Conservation (phyloP, 176 grass and related monocot species). For the Eleusine coracana region DNA sequence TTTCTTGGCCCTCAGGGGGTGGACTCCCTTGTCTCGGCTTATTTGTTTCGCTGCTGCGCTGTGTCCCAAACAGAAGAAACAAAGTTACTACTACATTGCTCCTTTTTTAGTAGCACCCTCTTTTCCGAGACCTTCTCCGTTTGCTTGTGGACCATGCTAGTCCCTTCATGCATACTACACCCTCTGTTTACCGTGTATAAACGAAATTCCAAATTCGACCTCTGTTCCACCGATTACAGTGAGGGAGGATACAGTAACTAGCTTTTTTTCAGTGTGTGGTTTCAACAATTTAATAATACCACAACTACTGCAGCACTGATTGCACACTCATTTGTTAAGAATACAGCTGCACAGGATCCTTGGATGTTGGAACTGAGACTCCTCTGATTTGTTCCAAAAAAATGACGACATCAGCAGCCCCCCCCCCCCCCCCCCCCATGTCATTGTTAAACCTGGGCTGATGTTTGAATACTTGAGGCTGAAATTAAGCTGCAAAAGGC, state of each 20-base stretch:
- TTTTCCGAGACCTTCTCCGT: constrained; percentile 1
- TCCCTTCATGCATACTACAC: neutral
- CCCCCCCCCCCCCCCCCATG: no score
- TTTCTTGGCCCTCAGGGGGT: constrained; percentile 24
- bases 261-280: constrained; percentile 34
- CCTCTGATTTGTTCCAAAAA: neutral
- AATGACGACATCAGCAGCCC: neutral
- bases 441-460: no score
- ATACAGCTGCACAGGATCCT: neutral
- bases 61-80: constrained; percentile 39
- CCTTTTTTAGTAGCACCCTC: constrained; percentile 20
- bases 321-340: neutral
- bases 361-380: neutral
- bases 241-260: constrained; percentile 22
- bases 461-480: neutral
- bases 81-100: constrained; percentile 23
- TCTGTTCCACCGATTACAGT: constrained; percentile 40
- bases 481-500: neutral
- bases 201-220: constrained; percentile 17
- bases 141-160: constrained; percentile 14
- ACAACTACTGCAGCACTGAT: neutral
- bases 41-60: constrained; percentile 33
- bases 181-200: neutral
- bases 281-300: constrained; percentile 24
- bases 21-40: constrained; percentile 35